Conservation (phyloP, 2,329 filamentous ascomycete genomes). For the Fusarium subglutinans region DNA sequence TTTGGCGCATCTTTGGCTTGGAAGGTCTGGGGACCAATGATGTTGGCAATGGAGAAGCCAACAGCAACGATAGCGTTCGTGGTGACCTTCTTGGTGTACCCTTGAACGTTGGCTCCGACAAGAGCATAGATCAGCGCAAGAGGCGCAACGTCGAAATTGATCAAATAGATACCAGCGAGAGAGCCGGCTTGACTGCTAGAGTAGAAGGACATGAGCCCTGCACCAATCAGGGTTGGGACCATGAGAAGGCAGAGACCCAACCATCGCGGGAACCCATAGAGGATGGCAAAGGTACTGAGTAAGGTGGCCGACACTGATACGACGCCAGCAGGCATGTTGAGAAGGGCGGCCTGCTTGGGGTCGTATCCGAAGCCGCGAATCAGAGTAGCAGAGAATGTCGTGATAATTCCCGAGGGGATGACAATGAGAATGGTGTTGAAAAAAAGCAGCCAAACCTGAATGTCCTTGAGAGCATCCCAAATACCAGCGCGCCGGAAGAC, state of each 20-base stretch:
- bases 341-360: not conserved
- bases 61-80: slow-evolving; percentile 6
- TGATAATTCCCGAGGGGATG: slow-evolving; percentile 1
- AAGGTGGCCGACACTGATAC: not conserved
- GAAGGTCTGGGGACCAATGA: not conserved
- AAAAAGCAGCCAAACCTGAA: slow-evolving; percentile 3
- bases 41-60: slow-evolving; percentile 9
- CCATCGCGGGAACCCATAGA: slow-evolving; percentile 1
- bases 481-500: not conserved
- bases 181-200: not conserved
- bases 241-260: slow-evolving; percentile 6
- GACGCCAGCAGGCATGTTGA: slow-evolving; percentile 8
- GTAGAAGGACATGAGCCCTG: slow-evolving; percentile 10
- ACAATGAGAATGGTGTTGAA: slow-evolving; percentile 10
- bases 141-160: slow-evolving; percentile 6
- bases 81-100: slow-evolving; percentile 7
- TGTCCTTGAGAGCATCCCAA: not conserved
- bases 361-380: slow-evolving; percentile 2
- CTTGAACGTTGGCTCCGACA: slow-evolving; percentile 2
- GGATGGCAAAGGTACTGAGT: slow-evolving; percentile 1
- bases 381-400: not conserved
- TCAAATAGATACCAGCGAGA: not conserved
- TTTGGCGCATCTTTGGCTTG: not conserved
- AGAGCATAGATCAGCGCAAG: slow-evolving; percentile 3
- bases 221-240: not conserved